Conservation (phyloP, 139 green algal species). For the Closterium sp. region DNA sequence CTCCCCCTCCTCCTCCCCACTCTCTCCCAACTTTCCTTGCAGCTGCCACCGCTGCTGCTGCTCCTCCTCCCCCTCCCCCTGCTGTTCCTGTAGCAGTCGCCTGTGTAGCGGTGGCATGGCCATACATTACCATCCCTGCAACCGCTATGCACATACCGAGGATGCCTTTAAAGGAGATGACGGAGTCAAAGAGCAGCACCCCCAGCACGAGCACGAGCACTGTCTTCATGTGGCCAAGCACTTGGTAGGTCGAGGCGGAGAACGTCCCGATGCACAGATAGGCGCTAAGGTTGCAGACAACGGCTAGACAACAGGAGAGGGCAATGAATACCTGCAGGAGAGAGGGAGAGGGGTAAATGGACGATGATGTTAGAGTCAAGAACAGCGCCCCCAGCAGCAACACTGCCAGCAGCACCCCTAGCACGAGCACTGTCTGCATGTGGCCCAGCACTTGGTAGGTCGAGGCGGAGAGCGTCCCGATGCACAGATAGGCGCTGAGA, state of each 20-base stretch:
- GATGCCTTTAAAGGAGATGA: no score
- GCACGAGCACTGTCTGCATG: no score
- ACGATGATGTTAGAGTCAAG: no score
- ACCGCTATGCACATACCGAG: no score
- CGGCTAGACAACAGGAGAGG: constrained; percentile 70
- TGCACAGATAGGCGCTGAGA: constrained; percentile 87
- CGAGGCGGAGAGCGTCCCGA: constrained; percentile 59
- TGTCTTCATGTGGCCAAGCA: constrained; percentile 59
- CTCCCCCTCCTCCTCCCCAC: neutral
- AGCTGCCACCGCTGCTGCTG: neutral
- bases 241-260: constrained; percentile 73
- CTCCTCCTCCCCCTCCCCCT: neutral
- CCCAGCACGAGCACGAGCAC: constrained; percentile 53
- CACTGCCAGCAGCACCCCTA: no score
- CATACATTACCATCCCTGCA: no score
- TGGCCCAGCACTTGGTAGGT: no score
- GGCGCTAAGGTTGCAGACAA: constrained; percentile 84
- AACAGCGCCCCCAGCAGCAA: no score
- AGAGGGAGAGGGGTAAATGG: neutral
- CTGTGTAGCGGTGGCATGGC: no score
- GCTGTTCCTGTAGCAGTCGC: no score
- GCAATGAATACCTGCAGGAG: constrained; percentile 54
- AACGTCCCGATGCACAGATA: constrained; percentile 94
- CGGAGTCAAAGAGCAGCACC: constrained; percentile 31
- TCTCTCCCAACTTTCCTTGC: neutral